A percentile compares a stretch with the other conserved stretches of the same genome.
Conservation (phyloP, 139 green algal species). For the Diplosphaera chodatii region DNA sequence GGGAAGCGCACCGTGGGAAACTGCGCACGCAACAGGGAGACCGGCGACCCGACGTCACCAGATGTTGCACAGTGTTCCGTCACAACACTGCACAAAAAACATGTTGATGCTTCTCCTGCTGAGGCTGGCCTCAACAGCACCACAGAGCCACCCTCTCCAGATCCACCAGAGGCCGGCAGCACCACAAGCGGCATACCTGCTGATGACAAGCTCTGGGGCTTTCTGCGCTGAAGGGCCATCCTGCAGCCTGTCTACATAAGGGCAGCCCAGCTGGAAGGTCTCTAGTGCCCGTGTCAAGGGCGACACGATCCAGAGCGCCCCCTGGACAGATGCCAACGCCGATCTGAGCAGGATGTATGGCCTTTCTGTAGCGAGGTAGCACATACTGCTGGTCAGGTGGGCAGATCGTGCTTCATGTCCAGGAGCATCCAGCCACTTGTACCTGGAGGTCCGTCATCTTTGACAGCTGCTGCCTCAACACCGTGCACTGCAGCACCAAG, state of each 20-base stretch:
- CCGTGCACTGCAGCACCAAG: conserved; percentile 12
- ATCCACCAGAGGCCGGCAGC: no score
- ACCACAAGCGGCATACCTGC: conserved; percentile 14
- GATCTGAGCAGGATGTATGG: no score
- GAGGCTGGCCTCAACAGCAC: neutral
- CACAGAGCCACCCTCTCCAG: no score
- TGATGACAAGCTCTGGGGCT: conserved; percentile 13
- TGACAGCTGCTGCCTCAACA: conserved; percentile 20
- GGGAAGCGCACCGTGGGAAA: conserved; percentile 28
- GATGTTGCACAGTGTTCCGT: conserved; percentile 49
- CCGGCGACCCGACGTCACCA: conserved; percentile 54
- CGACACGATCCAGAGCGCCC: conserved; percentile 54
- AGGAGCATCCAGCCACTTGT: no score
- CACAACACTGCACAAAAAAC: conserved; percentile 20
- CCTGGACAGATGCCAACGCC: no score
- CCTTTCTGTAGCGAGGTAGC: no score
- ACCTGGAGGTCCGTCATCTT: conserved; percentile 14
- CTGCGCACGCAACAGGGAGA: conserved; percentile 24
- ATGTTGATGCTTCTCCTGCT: neutral
- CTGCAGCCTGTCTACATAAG: conserved; percentile 6
- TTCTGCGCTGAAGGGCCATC: neutral
- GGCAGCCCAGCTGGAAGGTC: conserved; percentile 49
- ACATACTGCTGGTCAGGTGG: no score
- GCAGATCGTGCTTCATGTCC: no score
- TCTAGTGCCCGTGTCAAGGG: conserved; percentile 59